Percentiles rank a stretch among this genome's conserved stretches.
These are phyloP conservation scores for Phytophthora crassamura DNA, from an alignment of 352 stramenopile genomes.

Conservation along the genomic window DNA sequence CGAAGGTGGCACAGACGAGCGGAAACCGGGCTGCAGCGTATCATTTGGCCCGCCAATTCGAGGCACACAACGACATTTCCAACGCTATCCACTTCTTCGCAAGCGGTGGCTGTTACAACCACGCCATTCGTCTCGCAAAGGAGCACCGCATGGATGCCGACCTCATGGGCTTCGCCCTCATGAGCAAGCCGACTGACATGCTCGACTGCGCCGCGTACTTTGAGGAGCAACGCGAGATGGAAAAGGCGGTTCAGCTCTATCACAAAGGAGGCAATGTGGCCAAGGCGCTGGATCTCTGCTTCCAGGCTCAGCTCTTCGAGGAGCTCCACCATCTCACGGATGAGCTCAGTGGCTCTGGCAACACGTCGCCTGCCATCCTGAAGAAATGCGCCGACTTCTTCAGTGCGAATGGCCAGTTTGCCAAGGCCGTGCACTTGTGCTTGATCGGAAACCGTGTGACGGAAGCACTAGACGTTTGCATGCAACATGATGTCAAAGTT, in stretches of 20 bases:
- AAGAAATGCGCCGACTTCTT: slow-evolving; percentile 95
- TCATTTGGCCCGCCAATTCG: slow-evolving; percentile 89
- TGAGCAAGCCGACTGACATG: slow-evolving; percentile 88
- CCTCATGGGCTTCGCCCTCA: slow-evolving; percentile 92
- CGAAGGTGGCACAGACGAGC: slow-evolving; percentile 86
- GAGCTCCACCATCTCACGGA: slow-evolving; percentile 89
- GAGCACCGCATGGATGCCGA: slow-evolving; percentile 91
- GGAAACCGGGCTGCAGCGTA: slow-evolving; percentile 81
- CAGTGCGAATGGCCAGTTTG: slow-evolving; percentile 89
- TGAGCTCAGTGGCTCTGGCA: slow-evolving; percentile 65
- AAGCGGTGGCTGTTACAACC: slow-evolving; percentile 90
- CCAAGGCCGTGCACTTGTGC: slow-evolving; percentile 92
- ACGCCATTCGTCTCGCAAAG: slow-evolving; percentile 94
- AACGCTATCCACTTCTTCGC: slow-evolving; percentile 94
- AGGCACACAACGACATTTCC: slow-evolving; percentile 78
- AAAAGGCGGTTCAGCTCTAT: slow-evolving; percentile 95
- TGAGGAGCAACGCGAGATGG: slow-evolving; percentile 90
- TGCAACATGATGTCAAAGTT: slow-evolving; percentile 90
- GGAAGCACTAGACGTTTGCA: slow-evolving; percentile 92
- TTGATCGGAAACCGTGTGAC: slow-evolving; percentile 71
- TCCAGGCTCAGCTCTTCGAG: slow-evolving; percentile 90
- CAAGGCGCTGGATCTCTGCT: slow-evolving; percentile 94
- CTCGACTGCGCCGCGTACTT: slow-evolving; percentile 93
- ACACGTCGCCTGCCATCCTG: slow-evolving; percentile 83
- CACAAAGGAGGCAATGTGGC: slow-evolving; percentile 92